Evolutionary conservation across 768 basidiomycete genomes (phyloP).

Genomic region (Termitomyces sp.): DNA sequence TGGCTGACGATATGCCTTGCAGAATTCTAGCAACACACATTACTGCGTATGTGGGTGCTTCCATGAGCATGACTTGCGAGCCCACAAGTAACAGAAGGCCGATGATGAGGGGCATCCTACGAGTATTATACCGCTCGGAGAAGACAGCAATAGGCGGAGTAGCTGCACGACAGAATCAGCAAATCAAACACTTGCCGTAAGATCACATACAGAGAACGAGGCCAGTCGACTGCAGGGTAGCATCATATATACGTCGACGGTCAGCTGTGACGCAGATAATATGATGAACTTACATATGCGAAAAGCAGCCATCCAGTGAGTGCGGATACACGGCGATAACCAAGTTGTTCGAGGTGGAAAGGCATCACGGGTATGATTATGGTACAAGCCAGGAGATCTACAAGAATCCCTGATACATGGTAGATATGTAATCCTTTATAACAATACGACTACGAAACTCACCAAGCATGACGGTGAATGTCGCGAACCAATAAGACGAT

Average conservation of each 20-base stretch:
- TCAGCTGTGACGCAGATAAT: not conserved
- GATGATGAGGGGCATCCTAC: conserved; percentile 45
- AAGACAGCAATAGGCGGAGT: conserved; percentile 57
- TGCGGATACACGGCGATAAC: conserved; percentile 43
- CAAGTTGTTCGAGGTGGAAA: conserved; percentile 52
- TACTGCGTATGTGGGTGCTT: conserved; percentile 50
- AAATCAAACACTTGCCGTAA: not conserved
- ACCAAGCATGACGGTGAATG: conserved; percentile 51
- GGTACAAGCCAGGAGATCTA: conserved; percentile 57
- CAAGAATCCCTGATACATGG: conserved; percentile 32
- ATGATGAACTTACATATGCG: conserved; percentile 43
- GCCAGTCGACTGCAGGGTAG: conserved; percentile 45
- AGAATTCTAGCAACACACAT: conserved; percentile 57
- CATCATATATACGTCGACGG: not conserved
- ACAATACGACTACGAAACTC: conserved; percentile 14
- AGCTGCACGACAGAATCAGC: conserved; percentile 27
- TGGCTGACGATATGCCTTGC: conserved; percentile 58
- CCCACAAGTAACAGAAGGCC: conserved; percentile 50
- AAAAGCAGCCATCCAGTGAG: conserved; percentile 61
- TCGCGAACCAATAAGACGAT: conserved; percentile 55
- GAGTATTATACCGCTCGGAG: conserved; percentile 46
- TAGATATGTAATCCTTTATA: not conserved
- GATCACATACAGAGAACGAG: conserved; percentile 48
- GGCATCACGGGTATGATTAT: conserved; percentile 63
- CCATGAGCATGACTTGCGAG: conserved; percentile 61